Evolutionary conservation across 2,329 filamentous ascomycete genomes (phyloP).

Genomic region (Sclerotinia subarctica): DNA sequence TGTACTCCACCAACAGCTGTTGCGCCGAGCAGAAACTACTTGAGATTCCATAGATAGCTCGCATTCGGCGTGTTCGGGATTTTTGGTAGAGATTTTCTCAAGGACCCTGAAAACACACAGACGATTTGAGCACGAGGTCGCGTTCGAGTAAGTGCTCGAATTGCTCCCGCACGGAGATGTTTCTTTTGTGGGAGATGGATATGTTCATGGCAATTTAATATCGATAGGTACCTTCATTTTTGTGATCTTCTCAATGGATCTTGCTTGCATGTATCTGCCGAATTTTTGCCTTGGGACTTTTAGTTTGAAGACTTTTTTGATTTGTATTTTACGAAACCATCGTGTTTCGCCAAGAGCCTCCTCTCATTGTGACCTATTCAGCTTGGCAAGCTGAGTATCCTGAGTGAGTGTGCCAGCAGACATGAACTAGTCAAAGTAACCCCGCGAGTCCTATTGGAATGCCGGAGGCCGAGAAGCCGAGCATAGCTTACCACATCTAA

Average conservation of each 20-base stretch:
- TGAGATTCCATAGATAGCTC: neutral
- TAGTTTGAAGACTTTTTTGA: neutral
- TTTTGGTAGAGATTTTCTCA: neutral
- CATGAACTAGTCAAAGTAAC: neutral
- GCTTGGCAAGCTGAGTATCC: neutral
- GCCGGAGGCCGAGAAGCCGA: neutral
- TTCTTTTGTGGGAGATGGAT: neutral
- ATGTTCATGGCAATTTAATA: neutral
- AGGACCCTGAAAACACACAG: conserved; percentile 12
- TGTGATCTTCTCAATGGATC: neutral
- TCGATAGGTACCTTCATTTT: neutral
- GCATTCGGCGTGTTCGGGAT: neutral
- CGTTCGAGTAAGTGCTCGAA: conserved; percentile 7
- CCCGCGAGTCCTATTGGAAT: neutral
- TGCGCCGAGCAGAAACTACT: neutral
- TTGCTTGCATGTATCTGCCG: neutral
- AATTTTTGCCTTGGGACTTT: neutral
- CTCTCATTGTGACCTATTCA: neutral
- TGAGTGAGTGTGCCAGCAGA: neutral
- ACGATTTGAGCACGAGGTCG: neutral
- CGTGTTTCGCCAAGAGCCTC: neutral
- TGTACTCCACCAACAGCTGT: neutral
- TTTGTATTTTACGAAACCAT: neutral
- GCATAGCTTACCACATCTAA: neutral
- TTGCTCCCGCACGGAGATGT: neutral